Base-by-base conservation (phyloP, 148 eudicot species). In the Limonium bicolor region DNA sequence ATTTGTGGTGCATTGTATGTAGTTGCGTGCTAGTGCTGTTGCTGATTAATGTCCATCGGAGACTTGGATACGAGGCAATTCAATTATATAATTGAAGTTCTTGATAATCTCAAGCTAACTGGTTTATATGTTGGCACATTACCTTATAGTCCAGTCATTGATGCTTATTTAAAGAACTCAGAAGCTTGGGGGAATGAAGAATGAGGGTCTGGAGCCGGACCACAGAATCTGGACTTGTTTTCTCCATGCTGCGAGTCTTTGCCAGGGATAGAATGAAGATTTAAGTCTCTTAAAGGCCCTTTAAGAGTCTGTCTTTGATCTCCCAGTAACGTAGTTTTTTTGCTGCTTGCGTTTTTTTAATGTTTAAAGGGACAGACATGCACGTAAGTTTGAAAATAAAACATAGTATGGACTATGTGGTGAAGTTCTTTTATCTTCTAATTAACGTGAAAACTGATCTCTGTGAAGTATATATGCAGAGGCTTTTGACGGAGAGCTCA, bases 191-290 rank as follows among this genome's bases (percentile, higher is more conserved):
- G 74, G 69, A 68, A 76, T 92, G 95, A 81, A 63, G 62, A 51
- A 36, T 26, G 88, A 81, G 50, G 94, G 95, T 45, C 33, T 85
- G 36, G 78, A 81, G 54, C 82, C 94, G 34, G 95, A 92, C 38
- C 93, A 92, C 66, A 85, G 77, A 67, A 76, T 85, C 56, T 92
- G 94, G 88, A 81, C 99, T 61, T 76, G 83, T 62, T 85, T 92
- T 59, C 46, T 78, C 32, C 67, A 80, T 46, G 86, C 95, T 50
- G 88, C 99, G 22, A 92, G 99, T 72, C 53, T 81, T 60, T 92
- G 88, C 50, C 72, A 59, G 35, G 43, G 48, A 29, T 59, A 62
- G 23, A 61, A 53, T 36, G 88, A 81, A 56, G 94, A 86, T 53
- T 48, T 72, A 31, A 43, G 48, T 61, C 78, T 92, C 55, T 61